These are phyloP conservation scores for Vinca major DNA, from an alignment of 305 asterid genomes.

Conservation along the genomic window DNA sequence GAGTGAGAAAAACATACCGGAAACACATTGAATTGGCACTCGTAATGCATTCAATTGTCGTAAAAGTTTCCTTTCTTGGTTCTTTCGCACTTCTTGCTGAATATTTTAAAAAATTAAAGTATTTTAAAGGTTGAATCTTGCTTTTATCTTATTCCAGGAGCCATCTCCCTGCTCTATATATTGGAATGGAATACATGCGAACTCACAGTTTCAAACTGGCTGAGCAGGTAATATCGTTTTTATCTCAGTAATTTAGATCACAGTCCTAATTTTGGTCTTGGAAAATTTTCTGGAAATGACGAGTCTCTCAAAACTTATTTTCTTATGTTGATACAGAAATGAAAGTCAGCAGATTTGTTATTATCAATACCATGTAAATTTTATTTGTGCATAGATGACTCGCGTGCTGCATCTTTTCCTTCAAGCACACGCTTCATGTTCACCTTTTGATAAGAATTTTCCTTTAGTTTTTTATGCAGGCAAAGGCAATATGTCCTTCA, in stretches of 20 bases:
- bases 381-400: neutral
- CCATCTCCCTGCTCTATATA: conserved; percentile 87
- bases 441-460: conserved; percentile 25
- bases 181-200: conserved; percentile 99
- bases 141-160: conserved; percentile 59
- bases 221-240: conserved; percentile 61
- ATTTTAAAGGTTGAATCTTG: conserved; percentile 27
- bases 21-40: neutral
- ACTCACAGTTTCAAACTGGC: conserved; percentile 98
- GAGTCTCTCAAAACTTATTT: neutral
- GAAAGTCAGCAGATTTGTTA: neutral
- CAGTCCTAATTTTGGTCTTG: conserved; percentile 13
- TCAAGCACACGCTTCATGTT: conserved; percentile 10
- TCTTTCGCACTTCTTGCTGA: neutral
- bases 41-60: neutral
- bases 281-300: neutral
- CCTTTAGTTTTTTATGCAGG: conserved; percentile 95
- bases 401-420: neutral
- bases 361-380: neutral
- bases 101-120: conserved; percentile 1
- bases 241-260: conserved; percentile 11
- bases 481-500: conserved; percentile 70
- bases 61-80: neutral
- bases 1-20: neutral
- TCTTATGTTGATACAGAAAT: neutral